phyloP scores from a whole-genome alignment of 2,329 filamentous ascomycete genomes.

The Hymenoscyphus scutula region DNA sequence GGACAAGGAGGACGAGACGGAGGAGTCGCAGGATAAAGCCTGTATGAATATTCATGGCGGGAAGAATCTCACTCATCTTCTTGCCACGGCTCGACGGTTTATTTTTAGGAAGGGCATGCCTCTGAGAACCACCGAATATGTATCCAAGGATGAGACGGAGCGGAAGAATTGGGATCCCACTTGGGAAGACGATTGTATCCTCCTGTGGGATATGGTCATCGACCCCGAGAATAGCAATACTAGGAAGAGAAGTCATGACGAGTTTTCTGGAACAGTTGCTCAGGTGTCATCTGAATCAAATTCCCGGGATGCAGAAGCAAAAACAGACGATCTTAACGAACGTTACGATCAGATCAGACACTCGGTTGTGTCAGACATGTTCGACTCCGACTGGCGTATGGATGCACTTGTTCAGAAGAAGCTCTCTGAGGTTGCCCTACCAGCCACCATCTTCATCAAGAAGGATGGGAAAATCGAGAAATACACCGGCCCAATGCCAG shows the following conservation, averaged over 20 bases:
- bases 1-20: conserved; percentile 14
- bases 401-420: conserved; percentile 67
- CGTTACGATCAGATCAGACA: conserved; percentile 52
- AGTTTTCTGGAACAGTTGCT: conserved; percentile 39
- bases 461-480: conserved; percentile 62
- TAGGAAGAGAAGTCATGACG: conserved; percentile 49
- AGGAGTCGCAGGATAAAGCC: conserved; percentile 31
- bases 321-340: conserved; percentile 40
- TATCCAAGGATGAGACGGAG: conserved; percentile 11
- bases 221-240: conserved; percentile 36
- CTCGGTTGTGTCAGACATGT: conserved; percentile 71
- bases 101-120: conserved; percentile 82
- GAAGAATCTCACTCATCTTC: conserved; percentile 72
- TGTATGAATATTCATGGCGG: conserved; percentile 71
- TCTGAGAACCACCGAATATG: conserved; percentile 67
- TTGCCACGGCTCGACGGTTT: conserved; percentile 82
- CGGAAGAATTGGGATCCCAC: conserved; percentile 52
- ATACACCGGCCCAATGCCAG: conserved; percentile 68
- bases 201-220: conserved; percentile 79
- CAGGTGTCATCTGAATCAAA: not conserved
- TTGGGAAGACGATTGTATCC: conserved; percentile 73
- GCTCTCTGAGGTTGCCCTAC: conserved; percentile 64
- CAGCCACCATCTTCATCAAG: conserved; percentile 68
- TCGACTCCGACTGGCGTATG: conserved; percentile 70
- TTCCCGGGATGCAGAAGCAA: conserved; percentile 19